A percentile compares a stretch with the other conserved stretches of the same genome.
These are phyloP conservation scores for Fusarium kyushuense DNA, from an alignment of 2,329 filamentous ascomycete genomes.

Conservation along the genomic window DNA sequence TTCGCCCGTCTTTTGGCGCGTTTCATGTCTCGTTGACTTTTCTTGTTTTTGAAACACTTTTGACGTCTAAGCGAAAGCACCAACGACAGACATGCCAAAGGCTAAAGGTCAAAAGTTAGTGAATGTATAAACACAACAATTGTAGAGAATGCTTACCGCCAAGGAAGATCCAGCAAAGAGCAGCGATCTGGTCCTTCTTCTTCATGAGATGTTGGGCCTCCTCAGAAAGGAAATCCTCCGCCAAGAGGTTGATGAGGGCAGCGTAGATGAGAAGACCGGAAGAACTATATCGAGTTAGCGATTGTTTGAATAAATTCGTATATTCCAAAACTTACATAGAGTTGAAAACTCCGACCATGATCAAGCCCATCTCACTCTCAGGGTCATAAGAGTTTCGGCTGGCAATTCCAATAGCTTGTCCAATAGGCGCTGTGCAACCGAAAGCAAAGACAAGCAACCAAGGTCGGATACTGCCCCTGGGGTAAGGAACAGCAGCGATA, in stretches of 20 bases:
- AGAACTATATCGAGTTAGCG: slow-evolving; percentile 56
- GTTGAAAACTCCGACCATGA: slow-evolving; percentile 74
- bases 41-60: neutral
- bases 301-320: rapidly evolving
- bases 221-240: slow-evolving; percentile 74
- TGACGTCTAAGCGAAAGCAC: slow-evolving; percentile 31
- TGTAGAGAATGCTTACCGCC: slow-evolving; percentile 57
- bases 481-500: slow-evolving; percentile 74
- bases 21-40: slow-evolving; percentile 12
- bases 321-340: slow-evolving; percentile 63
- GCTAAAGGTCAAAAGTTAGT: slow-evolving; percentile 14
- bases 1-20: neutral
- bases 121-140: neutral
- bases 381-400: slow-evolving; percentile 71
- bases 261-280: slow-evolving; percentile 72
- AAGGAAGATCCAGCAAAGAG: slow-evolving; percentile 63
- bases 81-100: slow-evolving; percentile 37
- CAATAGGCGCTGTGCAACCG: slow-evolving; percentile 72
- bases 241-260: slow-evolving; percentile 71
- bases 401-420: slow-evolving; percentile 71
- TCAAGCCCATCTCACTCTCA: slow-evolving; percentile 71
- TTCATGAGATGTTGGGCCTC: slow-evolving; percentile 64
- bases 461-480: slow-evolving; percentile 66
- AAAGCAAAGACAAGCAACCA: slow-evolving; percentile 73
- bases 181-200: slow-evolving; percentile 64